Evolutionary conservation across 2,329 filamentous ascomycete genomes (phyloP), one percentile per base, ranked within the genome.

Genomic region (Colletotrichum truncatum): DNA sequence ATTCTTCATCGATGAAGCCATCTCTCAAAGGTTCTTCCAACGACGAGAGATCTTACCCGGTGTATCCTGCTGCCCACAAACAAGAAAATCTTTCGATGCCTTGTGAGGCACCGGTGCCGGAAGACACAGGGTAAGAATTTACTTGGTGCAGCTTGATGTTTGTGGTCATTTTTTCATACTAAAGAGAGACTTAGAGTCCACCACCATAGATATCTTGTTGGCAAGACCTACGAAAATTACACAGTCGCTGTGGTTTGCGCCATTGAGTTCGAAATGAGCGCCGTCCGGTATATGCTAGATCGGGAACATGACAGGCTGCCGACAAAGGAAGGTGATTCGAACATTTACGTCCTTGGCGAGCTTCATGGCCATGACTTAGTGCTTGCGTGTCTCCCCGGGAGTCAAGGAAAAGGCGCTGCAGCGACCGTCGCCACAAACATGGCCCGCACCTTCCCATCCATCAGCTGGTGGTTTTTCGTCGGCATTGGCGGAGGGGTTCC

Each of bases 281-380:
- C 74, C 11, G 65, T 73, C 41, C 67, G 71, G 16, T 70, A 67
- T 55, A 73, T 74, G 70, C 70, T 76, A 1, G 72, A 75, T 49
- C 26, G 59, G 14, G 71, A 75, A 51, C 71, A 75, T 38, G 23
- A 61, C 8, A 32, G n/a, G n/a, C 46, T 71, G 4, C 68, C 64
- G 2, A 59, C 21, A 0, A 59, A 62, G 49, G 36, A 48, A 8
- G 68, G 69, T 3, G 71, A 75, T 46, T 46, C 67, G 5, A 74
- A 75, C 48, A 54, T 60, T 12, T 74, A 75, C 56, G 62, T 71
- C 45, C 52, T 74, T 4, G 73, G 74, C 32, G 60, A 71, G n/a
- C 53, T 74, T 2, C 66, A 60, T 14, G 68, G 71, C 34, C 71
- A 75, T 26, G 68, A 73, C 18, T 57, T 73, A 25, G 71, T 74